Conservation (phyloP, 345 rosid genomes). For the Pugionium dolabratum region DNA sequence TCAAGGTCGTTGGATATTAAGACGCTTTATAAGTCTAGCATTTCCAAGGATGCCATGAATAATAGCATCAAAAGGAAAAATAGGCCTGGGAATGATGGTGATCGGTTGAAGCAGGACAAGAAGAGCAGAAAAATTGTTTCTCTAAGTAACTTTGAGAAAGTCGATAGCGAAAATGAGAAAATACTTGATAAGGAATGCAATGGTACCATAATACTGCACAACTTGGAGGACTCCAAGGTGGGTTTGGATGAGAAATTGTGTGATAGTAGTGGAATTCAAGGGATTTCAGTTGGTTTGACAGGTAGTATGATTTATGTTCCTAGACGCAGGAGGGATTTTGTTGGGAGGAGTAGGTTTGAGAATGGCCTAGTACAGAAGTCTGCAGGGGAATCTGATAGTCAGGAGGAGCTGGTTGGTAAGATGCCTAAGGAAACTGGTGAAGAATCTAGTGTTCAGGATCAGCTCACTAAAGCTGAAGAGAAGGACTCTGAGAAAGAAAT, state of each 20-base stretch:
- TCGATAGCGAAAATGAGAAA: conserved; percentile 46
- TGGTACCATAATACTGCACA: conserved; percentile 45
- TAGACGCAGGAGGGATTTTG: conserved; percentile 77
- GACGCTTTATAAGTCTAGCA: conserved; percentile 65
- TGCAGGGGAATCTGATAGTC: conserved; percentile 42
- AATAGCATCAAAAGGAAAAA: conserved; percentile 67
- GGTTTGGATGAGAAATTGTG: conserved; percentile 46
- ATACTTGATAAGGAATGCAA: conserved; percentile 53
- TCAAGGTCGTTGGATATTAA: conserved; percentile 92
- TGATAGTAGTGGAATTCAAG: conserved; percentile 46
- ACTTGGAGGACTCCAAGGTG: conserved; percentile 44
- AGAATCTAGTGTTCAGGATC: conserved; percentile 43
- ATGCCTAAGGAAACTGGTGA: conserved; percentile 42
- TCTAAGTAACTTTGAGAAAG: conserved; percentile 54
- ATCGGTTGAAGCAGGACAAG: conserved; percentile 52
- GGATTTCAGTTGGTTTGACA: conserved; percentile 54
- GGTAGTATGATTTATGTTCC: conserved; percentile 60
- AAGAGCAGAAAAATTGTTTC: conserved; percentile 66
- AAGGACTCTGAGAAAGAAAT: conserved; percentile 42
- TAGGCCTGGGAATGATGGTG: conserved; percentile 43
- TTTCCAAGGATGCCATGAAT: conserved; percentile 46
- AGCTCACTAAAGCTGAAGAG: conserved; percentile 43
- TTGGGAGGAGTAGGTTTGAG: conserved; percentile 72
- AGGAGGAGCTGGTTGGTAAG: conserved; percentile 43
- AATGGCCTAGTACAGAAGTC: conserved; percentile 45